Evolutionary conservation across 306 rosid species (phyloP).

Genomic region (Trichosanthes truncata): DNA sequence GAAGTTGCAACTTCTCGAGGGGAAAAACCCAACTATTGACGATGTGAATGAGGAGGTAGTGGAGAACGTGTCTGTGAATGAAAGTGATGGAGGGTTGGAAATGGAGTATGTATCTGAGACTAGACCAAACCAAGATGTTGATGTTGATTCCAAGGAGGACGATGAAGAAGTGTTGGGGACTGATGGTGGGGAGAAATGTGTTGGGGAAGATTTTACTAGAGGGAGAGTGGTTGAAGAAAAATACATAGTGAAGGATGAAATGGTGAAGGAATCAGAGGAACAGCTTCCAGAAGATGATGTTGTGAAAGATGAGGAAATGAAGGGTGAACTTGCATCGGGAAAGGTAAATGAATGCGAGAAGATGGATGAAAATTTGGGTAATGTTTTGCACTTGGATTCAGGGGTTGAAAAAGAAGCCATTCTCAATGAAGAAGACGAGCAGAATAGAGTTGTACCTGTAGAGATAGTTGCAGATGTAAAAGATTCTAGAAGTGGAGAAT

Average conservation of each 20-base stretch:
- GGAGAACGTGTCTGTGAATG: slow-evolving; percentile 42
- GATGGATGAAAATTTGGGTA: background rate
- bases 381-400: background rate
- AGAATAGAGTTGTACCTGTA: background rate
- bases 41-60: slow-evolving; percentile 31
- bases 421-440: background rate
- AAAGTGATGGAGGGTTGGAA: slow-evolving; percentile 28
- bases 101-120: slow-evolving; percentile 37
- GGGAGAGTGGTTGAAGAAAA: background rate
- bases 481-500: background rate
- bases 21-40: slow-evolving; percentile 15
- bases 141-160: background rate
- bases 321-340: background rate
- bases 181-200: background rate
- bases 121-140: slow-evolving; percentile 22
- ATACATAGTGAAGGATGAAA: background rate
- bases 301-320: background rate
- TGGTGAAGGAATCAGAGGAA: background rate
- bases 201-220: background rate
- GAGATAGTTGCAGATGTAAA: background rate
- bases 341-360: background rate
- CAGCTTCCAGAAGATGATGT: background rate
- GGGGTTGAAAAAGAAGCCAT: background rate
- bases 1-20: slow-evolving; percentile 57
- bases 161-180: background rate